Evolutionary conservation across 305 asterid species (phyloP).

Genomic region (Fraxinus paxiana): DNA sequence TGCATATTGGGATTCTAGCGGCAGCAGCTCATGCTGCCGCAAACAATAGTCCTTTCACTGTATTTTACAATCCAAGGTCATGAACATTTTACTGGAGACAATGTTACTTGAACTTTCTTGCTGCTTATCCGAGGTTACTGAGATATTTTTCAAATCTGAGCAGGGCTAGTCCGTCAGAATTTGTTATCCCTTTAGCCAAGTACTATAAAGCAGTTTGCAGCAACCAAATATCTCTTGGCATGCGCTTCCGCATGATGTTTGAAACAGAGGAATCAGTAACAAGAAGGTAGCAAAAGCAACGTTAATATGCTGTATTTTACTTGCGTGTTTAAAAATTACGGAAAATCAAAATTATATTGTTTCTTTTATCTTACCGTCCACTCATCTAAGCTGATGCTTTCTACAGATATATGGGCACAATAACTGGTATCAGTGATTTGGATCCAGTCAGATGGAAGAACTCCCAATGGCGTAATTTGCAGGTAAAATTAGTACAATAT

Average conservation of each 20-base stretch:
- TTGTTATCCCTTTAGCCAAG: slow-evolving; percentile 88
- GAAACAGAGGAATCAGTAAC: slow-evolving; percentile 94
- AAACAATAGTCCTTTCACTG: slow-evolving; percentile 82
- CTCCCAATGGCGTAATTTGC: slow-evolving; percentile 97
- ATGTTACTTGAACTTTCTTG: background rate
- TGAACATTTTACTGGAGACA: background rate
- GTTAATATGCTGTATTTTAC: background rate
- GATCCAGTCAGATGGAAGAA: slow-evolving; percentile 90
- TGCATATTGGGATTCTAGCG: slow-evolving; percentile 93
- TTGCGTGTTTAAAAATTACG: background rate
- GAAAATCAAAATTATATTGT: background rate
- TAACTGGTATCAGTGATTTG: slow-evolving; percentile 78
- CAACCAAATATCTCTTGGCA: slow-evolving; percentile 84
- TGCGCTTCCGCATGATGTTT: slow-evolving; percentile 97
- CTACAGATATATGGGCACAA: slow-evolving; percentile 91
- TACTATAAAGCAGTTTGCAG: slow-evolving; percentile 82
- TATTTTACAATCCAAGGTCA: slow-evolving; percentile 89
- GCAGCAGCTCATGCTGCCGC: slow-evolving; percentile 98
- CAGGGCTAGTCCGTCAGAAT: slow-evolving; percentile 97
- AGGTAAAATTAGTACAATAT: slow-evolving; percentile 34
- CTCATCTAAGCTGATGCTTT: background rate
- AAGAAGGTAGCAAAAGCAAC: slow-evolving; percentile 45
- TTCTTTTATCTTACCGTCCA: background rate
- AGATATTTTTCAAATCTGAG: slow-evolving; percentile 11
- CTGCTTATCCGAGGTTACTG: slow-evolving; percentile 5